Conservation (phyloP, 305 asterid genomes). For the Solanum hybrid region DNA sequence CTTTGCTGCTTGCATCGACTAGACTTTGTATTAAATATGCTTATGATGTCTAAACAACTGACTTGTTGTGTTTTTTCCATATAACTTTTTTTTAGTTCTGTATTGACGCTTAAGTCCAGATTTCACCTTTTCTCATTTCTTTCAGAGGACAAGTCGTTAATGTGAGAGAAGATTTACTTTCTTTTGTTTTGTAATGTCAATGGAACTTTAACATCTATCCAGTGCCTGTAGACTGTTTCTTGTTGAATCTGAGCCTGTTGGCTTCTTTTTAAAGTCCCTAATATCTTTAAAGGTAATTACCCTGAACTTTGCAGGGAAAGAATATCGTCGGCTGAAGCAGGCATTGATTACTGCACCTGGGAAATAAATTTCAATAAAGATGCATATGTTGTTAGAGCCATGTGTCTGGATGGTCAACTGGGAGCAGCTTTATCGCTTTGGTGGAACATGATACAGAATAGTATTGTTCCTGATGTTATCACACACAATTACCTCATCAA, state of each 20-base stretch:
- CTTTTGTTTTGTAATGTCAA: neutral
- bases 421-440: conserved; percentile 54
- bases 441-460: conserved; percentile 37
- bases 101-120: neutral
- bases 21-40: neutral
- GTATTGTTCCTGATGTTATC: conserved; percentile 46
- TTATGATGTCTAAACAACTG: neutral
- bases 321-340: conserved; percentile 29
- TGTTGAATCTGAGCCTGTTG: neutral
- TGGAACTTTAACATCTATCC: neutral
- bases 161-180: neutral
- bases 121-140: neutral
- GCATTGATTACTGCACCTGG: conserved; percentile 12
- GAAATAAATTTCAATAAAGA: conserved; percentile 24
- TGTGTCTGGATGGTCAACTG: conserved; percentile 58
- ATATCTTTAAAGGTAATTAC: neutral
- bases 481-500: conserved; percentile 62
- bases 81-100: neutral
- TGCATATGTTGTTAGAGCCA: conserved; percentile 34
- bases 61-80: neutral
- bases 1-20: neutral
- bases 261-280: neutral
- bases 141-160: neutral
- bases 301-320: conserved; percentile 46
- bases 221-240: neutral